phyloP scores from a whole-genome alignment of 805 yeast genomes.

The Blastobotrys robertii region DNA sequence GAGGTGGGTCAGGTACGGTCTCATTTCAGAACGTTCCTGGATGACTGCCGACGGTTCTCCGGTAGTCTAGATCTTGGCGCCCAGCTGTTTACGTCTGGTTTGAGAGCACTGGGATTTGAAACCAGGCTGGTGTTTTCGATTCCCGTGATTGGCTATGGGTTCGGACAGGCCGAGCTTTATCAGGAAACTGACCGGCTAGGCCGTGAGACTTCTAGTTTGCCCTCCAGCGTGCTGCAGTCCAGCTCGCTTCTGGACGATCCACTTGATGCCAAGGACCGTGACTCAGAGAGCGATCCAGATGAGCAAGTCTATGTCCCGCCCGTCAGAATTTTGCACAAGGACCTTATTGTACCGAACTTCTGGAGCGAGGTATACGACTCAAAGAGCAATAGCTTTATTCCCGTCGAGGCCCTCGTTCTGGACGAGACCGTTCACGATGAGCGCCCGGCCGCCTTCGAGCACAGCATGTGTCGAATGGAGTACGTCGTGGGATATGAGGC shows the following conservation, averaged over 20 bases:
- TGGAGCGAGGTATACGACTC: slow-evolving; percentile 83
- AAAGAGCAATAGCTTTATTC: slow-evolving; percentile 54
- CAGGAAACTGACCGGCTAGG: neutral
- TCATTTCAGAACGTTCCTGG: slow-evolving; percentile 23
- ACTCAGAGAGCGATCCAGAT: no score
- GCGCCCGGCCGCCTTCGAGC: slow-evolving; percentile 44
- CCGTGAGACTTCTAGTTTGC: no score
- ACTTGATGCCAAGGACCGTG: no score
- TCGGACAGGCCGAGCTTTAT: neutral
- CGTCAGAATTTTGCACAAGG: neutral
- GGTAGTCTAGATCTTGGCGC: slow-evolving; percentile 65
- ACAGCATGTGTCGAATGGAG: slow-evolving; percentile 47
- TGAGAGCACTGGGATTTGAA: slow-evolving; percentile 53
- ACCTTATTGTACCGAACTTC: slow-evolving; percentile 4
- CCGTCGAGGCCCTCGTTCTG: slow-evolving; percentile 60
- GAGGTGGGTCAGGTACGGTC: slow-evolving; percentile 23
- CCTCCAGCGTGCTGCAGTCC: no score
- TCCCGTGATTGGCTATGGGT: slow-evolving; percentile 41
- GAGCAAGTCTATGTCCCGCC: no score
- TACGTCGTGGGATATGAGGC: slow-evolving; percentile 65
- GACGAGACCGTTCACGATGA: slow-evolving; percentile 50
- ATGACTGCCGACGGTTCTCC: slow-evolving; percentile 43
- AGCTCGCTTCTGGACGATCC: no score
- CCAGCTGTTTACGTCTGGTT: slow-evolving; percentile 60
- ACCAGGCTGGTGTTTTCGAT: slow-evolving; percentile 60